Evolutionary conservation across 106 monocot species (phyloP).

Genomic region (Alisma plantagoaquatica): DNA sequence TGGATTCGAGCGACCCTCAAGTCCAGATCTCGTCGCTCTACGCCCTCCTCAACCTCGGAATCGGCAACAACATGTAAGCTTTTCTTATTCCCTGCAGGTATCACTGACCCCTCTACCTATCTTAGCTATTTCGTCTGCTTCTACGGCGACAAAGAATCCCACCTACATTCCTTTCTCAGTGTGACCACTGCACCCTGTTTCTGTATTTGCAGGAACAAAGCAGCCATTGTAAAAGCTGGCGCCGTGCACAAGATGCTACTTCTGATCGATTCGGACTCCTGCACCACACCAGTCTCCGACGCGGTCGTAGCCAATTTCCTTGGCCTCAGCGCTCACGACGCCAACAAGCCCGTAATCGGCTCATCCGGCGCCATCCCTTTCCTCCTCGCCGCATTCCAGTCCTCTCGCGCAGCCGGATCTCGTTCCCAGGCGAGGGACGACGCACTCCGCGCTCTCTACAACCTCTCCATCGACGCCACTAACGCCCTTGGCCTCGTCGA

Average conservation of each 20-base stretch:
- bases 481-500: constrained; percentile 20
- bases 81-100: no score
- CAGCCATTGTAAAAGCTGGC: constrained; percentile 53
- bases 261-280: constrained; percentile 14
- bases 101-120: no score
- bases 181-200: background rate
- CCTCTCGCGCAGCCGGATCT: background rate
- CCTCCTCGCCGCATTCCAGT: constrained; percentile 34
- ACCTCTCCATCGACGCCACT: constrained; percentile 52
- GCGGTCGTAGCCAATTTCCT: constrained; percentile 79
- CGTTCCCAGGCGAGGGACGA: constrained; percentile 27
- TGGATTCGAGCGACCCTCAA: constrained; percentile 28
- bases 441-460: constrained; percentile 72
- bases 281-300: constrained; percentile 18
- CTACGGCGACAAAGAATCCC: no score
- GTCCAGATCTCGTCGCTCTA: constrained; percentile 46
- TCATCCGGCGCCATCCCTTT: constrained; percentile 46
- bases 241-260: constrained; percentile 54
- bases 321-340: constrained; percentile 65
- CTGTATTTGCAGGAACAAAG: constrained; percentile 52
- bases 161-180: background rate
- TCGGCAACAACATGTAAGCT: constrained; percentile 59
- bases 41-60: constrained; percentile 75
- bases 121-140: no score
- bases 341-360: constrained; percentile 80